A percentile compares a stretch with the other conserved stretches of the same genome.
These are phyloP conservation scores for Metschnikowia similis DNA, from an alignment of 805 yeast genomes.

Conservation along the genomic window DNA sequence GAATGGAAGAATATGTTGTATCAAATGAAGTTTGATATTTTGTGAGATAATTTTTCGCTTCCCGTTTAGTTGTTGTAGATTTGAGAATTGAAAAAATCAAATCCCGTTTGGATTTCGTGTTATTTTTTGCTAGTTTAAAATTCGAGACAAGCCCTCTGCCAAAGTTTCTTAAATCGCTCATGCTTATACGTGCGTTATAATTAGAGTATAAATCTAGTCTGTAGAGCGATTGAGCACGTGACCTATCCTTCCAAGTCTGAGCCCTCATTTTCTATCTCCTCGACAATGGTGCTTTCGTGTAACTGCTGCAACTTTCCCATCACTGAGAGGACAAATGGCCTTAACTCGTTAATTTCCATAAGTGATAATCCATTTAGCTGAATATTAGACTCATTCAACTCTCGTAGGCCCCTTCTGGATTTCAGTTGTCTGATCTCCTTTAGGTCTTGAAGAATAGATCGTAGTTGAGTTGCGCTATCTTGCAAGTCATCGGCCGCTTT, in stretches of 20 bases:
- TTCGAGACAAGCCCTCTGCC: conserved; percentile 35
- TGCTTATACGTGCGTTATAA: conserved; percentile 4
- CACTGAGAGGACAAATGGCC: conserved; percentile 75
- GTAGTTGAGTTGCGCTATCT: conserved; percentile 66
- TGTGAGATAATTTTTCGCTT: conserved; percentile 73
- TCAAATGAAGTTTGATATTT: conserved; percentile 56
- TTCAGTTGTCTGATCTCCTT: conserved; percentile 80
- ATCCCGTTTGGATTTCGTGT: conserved; percentile 54
- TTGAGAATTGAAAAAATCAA: conserved; percentile 79
- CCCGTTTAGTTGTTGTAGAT: conserved; percentile 91
- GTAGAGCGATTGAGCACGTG: conserved; percentile 11
- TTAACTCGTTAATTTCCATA: conserved; percentile 81
- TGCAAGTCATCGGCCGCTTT: conserved; percentile 74
- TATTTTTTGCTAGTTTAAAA: conserved; percentile 25
- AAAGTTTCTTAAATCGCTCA: conserved; percentile 28
- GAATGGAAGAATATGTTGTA: conserved; percentile 15
- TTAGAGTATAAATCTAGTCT: background rate
- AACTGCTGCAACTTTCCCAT: conserved; percentile 74
- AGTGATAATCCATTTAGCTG: conserved; percentile 77
- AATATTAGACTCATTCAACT: conserved; percentile 77
- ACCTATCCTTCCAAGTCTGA: conserved; percentile 9
- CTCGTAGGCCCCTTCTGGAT: conserved; percentile 71
- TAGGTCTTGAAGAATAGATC: conserved; percentile 74
- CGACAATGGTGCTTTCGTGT: conserved; percentile 31
- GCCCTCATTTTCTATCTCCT: conserved; percentile 9